A percentile compares a stretch with the other conserved stretches of the same genome.
These are phyloP conservation scores for Fusarium albidum DNA, from an alignment of 2,329 filamentous ascomycete genomes.

Conservation along the genomic window DNA sequence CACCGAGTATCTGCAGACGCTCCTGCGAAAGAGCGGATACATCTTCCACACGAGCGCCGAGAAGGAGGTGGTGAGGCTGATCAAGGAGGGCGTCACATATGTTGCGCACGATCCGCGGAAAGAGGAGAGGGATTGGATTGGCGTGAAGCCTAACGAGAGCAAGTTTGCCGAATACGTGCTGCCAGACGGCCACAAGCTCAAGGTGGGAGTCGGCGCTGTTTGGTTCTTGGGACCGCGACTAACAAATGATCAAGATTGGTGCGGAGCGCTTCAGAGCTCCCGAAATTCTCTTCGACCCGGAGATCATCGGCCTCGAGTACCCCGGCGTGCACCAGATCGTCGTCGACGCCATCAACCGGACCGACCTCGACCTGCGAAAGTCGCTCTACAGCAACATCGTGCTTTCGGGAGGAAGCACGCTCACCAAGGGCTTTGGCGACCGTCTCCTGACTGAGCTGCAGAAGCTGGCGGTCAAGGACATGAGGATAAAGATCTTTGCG, in stretches of 20 bases:
- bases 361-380: slow-evolving; percentile 95
- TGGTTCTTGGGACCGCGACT: slow-evolving; percentile 7
- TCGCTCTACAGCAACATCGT: slow-evolving; percentile 96
- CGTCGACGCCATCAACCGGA: slow-evolving; percentile 93
- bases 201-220: slow-evolving; percentile 62
- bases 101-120: slow-evolving; percentile 89
- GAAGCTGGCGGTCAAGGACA: slow-evolving; percentile 94
- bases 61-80: slow-evolving; percentile 97
- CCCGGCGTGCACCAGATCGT: slow-evolving; percentile 98
- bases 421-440: slow-evolving; percentile 97
- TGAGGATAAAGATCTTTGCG: slow-evolving; percentile 99
- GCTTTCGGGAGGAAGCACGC: slow-evolving; percentile 91
- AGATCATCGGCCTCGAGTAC: slow-evolving; percentile 94
- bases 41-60: slow-evolving; percentile 98
- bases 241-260: slow-evolving; percentile 70
- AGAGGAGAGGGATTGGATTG: slow-evolving; percentile 96
- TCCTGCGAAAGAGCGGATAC: slow-evolving; percentile 91
- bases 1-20: slow-evolving; percentile 90
- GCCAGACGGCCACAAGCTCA: slow-evolving; percentile 92
- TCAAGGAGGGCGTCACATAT: slow-evolving; percentile 95
- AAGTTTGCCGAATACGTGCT: slow-evolving; percentile 88
- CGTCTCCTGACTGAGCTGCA: slow-evolving; percentile 91
- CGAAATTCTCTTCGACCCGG: slow-evolving; percentile 97
- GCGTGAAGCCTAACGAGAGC: slow-evolving; percentile 76
- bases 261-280: slow-evolving; percentile 94